Conservation (phyloP, 2,329 filamentous ascomycete genomes). For the Gnomoniopsis smithogilvyi region DNA sequence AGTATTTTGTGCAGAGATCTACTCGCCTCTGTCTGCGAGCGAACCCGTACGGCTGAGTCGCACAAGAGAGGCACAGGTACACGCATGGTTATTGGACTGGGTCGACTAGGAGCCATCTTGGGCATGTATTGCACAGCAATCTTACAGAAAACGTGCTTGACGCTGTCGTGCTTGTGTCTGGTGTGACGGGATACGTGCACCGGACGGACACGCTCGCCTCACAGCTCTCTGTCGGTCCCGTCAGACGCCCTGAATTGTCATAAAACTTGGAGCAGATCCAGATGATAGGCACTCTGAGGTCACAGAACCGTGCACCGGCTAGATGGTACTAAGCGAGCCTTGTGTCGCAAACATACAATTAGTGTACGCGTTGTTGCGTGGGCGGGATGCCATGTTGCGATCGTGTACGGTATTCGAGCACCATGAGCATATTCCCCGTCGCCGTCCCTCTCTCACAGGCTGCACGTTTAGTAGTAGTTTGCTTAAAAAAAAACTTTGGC, state of each 20-base stretch:
- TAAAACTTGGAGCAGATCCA: background rate
- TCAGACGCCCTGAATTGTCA: background rate
- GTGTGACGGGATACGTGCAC: background rate
- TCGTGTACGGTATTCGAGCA: background rate
- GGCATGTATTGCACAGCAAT: constrained; percentile 14
- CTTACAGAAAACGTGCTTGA: constrained; percentile 15
- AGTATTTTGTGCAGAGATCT: background rate
- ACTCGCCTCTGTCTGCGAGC: constrained; percentile 1
- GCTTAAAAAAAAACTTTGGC: too few relatives aligned
- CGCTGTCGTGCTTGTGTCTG: constrained; percentile 7
- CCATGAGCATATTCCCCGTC: background rate
- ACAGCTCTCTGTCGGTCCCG: background rate
- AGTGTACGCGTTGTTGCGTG: background rate
- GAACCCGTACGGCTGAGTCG: background rate
- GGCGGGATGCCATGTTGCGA: background rate
- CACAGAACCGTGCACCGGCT: background rate
- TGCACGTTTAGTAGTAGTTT: background rate
- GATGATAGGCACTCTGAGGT: background rate
- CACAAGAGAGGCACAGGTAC: background rate
- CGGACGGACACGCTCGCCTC: background rate
- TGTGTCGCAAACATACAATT: background rate
- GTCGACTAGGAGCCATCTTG: background rate
- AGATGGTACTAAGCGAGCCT: background rate
- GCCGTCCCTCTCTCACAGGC: background rate
- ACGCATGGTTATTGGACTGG: background rate